These are phyloP conservation scores for Leccinum barrowsii DNA, from an alignment of 768 basidiomycete species.

Conservation along the genomic window DNA sequence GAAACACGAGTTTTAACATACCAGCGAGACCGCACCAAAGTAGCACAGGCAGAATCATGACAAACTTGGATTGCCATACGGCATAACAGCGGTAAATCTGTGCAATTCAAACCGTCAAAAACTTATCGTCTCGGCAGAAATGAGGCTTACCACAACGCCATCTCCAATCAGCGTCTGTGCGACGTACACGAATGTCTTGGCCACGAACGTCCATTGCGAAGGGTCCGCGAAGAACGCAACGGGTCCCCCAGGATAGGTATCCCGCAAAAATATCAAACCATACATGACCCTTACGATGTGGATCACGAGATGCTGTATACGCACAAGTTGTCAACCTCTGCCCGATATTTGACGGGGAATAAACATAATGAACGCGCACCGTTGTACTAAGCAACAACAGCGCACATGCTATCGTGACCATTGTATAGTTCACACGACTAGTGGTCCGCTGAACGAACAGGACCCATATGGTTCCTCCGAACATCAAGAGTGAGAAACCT, in stretches of 20 bases:
- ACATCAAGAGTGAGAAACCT: constrained; percentile 1
- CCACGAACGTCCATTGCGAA: neutral
- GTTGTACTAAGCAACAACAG: neutral
- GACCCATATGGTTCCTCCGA: neutral
- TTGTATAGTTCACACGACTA: neutral
- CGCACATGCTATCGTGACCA: neutral
- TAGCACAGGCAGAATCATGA: neutral
- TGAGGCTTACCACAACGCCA: neutral
- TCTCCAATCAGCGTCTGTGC: neutral
- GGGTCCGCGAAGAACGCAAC: neutral
- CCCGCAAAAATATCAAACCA: neutral
- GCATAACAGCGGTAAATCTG: neutral
- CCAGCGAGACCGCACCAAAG: neutral
- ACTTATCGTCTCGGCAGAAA: no score
- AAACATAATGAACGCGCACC: neutral
- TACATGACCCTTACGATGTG: neutral
- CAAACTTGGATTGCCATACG: neutral
- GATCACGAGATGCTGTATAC: neutral
- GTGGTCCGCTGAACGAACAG: neutral
- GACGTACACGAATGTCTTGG: neutral
- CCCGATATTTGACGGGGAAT: no score
- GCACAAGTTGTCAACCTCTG: no score
- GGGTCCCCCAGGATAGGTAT: neutral
- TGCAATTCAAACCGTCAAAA: neutral
- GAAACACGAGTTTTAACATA: neutral